Evolutionary conservation across 768 basidiomycete species (phyloP).

Genomic region (Thelephora ganbajun): DNA sequence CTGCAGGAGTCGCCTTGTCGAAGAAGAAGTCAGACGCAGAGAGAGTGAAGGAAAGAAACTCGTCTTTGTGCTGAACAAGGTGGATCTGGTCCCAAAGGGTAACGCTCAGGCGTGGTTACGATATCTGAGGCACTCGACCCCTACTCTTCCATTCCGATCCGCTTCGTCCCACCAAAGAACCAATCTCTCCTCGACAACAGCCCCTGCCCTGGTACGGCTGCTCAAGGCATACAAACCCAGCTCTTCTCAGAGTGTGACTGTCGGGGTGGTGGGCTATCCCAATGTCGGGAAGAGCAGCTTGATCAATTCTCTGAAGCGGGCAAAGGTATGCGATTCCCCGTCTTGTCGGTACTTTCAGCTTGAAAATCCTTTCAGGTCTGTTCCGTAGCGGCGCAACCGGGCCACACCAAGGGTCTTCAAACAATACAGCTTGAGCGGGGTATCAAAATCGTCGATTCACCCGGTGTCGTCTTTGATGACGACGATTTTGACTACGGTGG

Average conservation of each 20-base stretch:
- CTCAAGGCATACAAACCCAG: conserved; percentile 74
- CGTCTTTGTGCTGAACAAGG: conserved; percentile 88
- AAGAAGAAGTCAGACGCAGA: conserved; percentile 80
- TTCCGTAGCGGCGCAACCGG: conserved; percentile 86
- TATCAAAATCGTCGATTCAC: conserved; percentile 86
- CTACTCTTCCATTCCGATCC: conserved; percentile 84
- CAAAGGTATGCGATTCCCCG: conserved; percentile 36
- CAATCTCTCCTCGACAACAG: conserved; percentile 67
- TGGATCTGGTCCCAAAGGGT: conserved; percentile 79
- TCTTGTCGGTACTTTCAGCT: background rate
- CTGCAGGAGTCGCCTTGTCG: conserved; percentile 81
- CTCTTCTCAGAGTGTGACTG: conserved; percentile 51
- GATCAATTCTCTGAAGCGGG: conserved; percentile 84
- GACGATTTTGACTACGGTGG: conserved; percentile 37
- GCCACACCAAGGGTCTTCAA: conserved; percentile 87
- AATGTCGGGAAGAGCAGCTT: conserved; percentile 95
- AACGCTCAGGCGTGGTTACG: conserved; percentile 87
- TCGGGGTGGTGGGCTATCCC: conserved; percentile 92
- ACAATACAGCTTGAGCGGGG: conserved; percentile 87
- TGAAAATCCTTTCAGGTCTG: conserved; percentile 46
- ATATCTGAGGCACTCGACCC: conserved; percentile 83
- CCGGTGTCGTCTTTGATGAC: conserved; percentile 94
- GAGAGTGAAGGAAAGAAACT: conserved; percentile 85
- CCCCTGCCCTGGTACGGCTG: conserved; percentile 64
- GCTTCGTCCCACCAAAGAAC: conserved; percentile 63